Conservation (phyloP, 2,329 filamentous ascomycete genomes). For the Penicillium crustosum region DNA sequence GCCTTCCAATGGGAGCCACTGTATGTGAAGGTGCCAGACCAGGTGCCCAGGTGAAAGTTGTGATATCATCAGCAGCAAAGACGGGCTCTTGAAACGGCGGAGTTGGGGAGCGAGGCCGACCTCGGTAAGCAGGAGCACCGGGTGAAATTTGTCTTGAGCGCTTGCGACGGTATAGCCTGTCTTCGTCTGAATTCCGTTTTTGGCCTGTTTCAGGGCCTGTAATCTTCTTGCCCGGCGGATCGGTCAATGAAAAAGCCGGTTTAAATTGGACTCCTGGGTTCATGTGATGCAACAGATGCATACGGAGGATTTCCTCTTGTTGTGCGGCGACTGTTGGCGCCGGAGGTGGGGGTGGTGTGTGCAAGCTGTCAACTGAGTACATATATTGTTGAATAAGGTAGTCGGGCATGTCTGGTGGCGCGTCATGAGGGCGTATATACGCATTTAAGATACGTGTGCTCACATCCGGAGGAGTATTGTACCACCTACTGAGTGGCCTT, state of each 20-base stretch:
- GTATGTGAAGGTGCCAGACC: neutral
- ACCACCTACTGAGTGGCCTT: constrained; percentile 28
- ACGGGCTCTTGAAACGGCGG: neutral
- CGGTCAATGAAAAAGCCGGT: neutral
- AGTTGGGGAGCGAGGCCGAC: neutral
- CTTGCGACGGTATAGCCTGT: neutral
- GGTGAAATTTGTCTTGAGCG: constrained; percentile 2
- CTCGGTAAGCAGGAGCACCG: constrained; percentile 3
- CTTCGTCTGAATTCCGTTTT: neutral
- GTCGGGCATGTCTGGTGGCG: constrained; percentile 11
- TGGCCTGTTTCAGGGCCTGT: neutral
- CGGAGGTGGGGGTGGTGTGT: neutral
- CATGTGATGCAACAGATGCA: neutral
- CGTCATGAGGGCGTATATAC: constrained; percentile 16
- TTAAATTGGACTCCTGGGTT: neutral
- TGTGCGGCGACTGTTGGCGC: neutral
- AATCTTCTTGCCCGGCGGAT: neutral
- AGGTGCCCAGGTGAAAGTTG: constrained; percentile 2
- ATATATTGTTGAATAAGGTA: constrained; percentile 15
- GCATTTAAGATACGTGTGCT: neutral
- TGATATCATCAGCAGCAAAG: neutral
- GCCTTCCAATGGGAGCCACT: neutral
- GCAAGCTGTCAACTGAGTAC: constrained; percentile 7
- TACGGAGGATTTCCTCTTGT: neutral
- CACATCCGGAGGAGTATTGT: constrained; percentile 14